Evolutionary conservation across 2,329 filamentous ascomycete species (phyloP).

Genomic region (Paecilomyces dactylethromorphus): DNA sequence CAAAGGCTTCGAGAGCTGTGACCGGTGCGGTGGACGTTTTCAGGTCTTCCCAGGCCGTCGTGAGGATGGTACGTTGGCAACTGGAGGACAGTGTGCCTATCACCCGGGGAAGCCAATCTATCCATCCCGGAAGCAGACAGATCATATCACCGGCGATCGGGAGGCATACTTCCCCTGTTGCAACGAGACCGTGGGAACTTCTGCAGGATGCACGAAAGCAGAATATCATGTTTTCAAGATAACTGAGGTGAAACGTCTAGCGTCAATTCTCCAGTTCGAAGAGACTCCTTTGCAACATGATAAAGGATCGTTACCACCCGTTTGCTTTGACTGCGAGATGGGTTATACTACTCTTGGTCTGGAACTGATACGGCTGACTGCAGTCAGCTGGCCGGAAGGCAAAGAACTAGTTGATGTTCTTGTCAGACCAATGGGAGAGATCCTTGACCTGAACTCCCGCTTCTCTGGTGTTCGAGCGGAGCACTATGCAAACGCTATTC

Average conservation of each 20-base stretch:
- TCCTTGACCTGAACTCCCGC: slow-evolving; percentile 84
- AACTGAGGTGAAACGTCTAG: slow-evolving; percentile 67
- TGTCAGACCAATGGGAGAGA: slow-evolving; percentile 73
- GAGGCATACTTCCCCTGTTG: slow-evolving; percentile 72
- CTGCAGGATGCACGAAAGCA: slow-evolving; percentile 64
- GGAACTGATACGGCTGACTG: slow-evolving; percentile 84
- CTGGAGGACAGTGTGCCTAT: slow-evolving; percentile 70
- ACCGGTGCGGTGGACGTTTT: slow-evolving; percentile 79
- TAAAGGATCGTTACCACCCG: slow-evolving; percentile 35
- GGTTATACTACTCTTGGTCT: slow-evolving; percentile 83
- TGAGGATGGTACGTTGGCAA: slow-evolving; percentile 66
- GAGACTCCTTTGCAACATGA: slow-evolving; percentile 54
- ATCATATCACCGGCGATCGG: slow-evolving; percentile 49
- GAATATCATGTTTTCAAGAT: slow-evolving; percentile 84
- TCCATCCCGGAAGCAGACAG: slow-evolving; percentile 48
- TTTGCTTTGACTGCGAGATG: slow-evolving; percentile 97
- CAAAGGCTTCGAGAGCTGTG: slow-evolving; percentile 78
- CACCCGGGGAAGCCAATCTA: slow-evolving; percentile 69
- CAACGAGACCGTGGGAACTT: slow-evolving; percentile 64
- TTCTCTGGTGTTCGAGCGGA: slow-evolving; percentile 82
- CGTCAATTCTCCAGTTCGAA: slow-evolving; percentile 70
- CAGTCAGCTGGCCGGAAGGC: slow-evolving; percentile 76
- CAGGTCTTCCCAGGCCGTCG: slow-evolving; percentile 86
- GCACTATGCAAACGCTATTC: slow-evolving; percentile 63
- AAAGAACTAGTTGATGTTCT: slow-evolving; percentile 73